A percentile compares a stretch with the other conserved stretches of the same genome.
Conservation (phyloP, 352 stramenopile species). For the Phytophthora ohioensis region DNA sequence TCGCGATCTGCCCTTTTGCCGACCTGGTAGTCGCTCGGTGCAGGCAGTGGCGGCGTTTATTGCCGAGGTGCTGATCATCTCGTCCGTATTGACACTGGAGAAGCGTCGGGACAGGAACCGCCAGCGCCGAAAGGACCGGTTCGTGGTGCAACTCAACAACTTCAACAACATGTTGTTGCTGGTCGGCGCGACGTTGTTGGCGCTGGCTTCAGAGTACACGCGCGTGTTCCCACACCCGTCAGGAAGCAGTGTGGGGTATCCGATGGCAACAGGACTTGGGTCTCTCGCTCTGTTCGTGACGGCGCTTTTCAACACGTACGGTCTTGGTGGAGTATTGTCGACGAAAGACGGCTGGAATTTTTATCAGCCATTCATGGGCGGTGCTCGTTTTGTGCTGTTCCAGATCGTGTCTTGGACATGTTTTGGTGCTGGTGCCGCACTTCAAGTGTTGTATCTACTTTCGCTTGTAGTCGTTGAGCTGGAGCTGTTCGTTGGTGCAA, state of each 20-base stretch:
- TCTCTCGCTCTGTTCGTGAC: constrained; percentile 80
- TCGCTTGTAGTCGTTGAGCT: constrained; percentile 83
- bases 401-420: constrained; percentile 85
- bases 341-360: constrained; percentile 86
- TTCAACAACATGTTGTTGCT: constrained; percentile 89
- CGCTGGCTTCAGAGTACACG: constrained; percentile 66
- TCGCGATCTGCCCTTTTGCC: constrained; percentile 47
- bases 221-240: constrained; percentile 48
- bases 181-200: constrained; percentile 71
- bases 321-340: constrained; percentile 73
- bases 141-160: constrained; percentile 84
- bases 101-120: constrained; percentile 47
- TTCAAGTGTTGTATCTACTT: constrained; percentile 81
- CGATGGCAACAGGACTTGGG: constrained; percentile 63
- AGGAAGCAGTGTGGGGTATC: constrained; percentile 51
- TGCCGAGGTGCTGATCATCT: constrained; percentile 80
- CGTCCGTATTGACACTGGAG: constrained; percentile 75
- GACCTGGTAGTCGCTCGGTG: constrained; percentile 56
- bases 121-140: constrained; percentile 50
- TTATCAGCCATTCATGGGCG: constrained; percentile 86
- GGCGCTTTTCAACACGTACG: constrained; percentile 86
- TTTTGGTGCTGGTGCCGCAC: constrained; percentile 70
- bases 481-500: constrained; percentile 80
- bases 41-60: constrained; percentile 75
- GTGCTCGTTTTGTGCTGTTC: constrained; percentile 74